Evolutionary conservation across 108 stramenopile genomes (phyloP).

Genomic region (Halocafeteria seosinensis): DNA sequence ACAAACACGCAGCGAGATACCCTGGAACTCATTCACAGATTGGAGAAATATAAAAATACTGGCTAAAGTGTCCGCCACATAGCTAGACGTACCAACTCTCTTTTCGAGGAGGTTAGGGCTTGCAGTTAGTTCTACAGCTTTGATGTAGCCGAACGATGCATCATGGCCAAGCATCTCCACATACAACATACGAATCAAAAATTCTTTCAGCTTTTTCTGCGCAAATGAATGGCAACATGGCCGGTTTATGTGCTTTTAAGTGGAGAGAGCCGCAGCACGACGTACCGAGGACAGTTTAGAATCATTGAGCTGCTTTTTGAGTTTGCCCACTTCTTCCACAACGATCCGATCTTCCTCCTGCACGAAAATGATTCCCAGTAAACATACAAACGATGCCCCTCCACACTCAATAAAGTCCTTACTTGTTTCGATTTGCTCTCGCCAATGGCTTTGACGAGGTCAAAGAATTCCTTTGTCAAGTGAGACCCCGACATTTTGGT

Average conservation of each 20-base stretch:
- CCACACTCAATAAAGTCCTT: not conserved
- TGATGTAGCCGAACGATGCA: constrained; percentile 81
- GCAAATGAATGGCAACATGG: not conserved
- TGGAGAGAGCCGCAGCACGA: not conserved
- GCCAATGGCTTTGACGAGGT: constrained; percentile 94
- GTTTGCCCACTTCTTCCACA: constrained; percentile 50
- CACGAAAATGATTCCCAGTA: not conserved
- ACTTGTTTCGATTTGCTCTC: constrained; percentile 96
- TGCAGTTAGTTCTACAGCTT: constrained; percentile 47
- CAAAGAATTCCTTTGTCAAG: constrained; percentile 88
- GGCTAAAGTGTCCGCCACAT: not conserved
- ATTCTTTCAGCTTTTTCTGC: constrained; percentile 79
- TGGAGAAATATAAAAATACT: constrained; percentile 69
- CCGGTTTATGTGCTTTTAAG: too few relatives aligned
- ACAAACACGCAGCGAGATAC: constrained; percentile 70
- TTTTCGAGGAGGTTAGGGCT: constrained; percentile 7
- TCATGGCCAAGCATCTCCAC: constrained; percentile 99
- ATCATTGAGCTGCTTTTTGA: constrained; percentile 56
- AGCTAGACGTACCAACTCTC: too few relatives aligned
- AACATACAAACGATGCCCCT: not conserved
- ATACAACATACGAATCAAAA: constrained; percentile 81
- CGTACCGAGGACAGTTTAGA: not conserved
- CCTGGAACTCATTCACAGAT: constrained; percentile 87
- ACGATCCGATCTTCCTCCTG: constrained; percentile 92
- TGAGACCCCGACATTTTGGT: constrained; percentile 47